Evolutionary conservation across 352 stramenopile species (phyloP), one percentile per base, ranked within the genome.

Genomic region (Phytopythium mirpurense): DNA sequence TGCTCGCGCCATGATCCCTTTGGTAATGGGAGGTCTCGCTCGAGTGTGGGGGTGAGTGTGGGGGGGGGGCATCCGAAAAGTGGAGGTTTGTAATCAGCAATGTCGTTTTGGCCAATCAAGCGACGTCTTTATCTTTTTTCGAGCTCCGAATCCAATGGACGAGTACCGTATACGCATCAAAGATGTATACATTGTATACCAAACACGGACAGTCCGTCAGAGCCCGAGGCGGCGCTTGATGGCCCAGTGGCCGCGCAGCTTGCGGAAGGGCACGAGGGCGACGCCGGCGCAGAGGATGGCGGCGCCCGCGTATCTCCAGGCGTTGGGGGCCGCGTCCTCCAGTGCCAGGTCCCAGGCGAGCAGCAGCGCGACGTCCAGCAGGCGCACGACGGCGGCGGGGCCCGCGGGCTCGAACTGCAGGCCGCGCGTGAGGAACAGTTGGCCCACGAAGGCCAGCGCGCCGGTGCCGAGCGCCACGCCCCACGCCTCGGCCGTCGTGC

Each of bases 331-430:
- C 41, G 72, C 67, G 26, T 62, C 62, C 23, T 84, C 56, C 11
- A 85, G 56, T 7, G 54, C 50, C 21, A 75, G 43, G 34, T 76
- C 65, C 72, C 75, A 86, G 15, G 67, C 51, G 51, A 83, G 83
- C 23, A 83, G 68, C 52, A 71, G 83, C 4, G 69, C 70, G 26
- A 86, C 70, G 54, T 79, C 62, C 29, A 86, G 45, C 44, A 85
- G 68, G 19, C 63, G 58, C 54, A 80, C 74, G 40, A 78, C 60
- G 24, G 75, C 72, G 12, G 80, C 63, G 27, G 74, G 65, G 31
- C 72, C 78, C 12, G 71, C 67, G 32, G 70, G 68, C 34, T 86
- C 78, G 44, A 80, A 70, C 63, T 89, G 75, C 57, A 86, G 83
- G 23, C 74, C 72, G 10, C 74, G 68, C 15, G 74, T 80, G 56